Evolutionary conservation across 1,284 basidiomycete species (phyloP), one percentile per base, ranked within the genome.

Genomic region (Cutaneotrichosporon sp.): DNA sequence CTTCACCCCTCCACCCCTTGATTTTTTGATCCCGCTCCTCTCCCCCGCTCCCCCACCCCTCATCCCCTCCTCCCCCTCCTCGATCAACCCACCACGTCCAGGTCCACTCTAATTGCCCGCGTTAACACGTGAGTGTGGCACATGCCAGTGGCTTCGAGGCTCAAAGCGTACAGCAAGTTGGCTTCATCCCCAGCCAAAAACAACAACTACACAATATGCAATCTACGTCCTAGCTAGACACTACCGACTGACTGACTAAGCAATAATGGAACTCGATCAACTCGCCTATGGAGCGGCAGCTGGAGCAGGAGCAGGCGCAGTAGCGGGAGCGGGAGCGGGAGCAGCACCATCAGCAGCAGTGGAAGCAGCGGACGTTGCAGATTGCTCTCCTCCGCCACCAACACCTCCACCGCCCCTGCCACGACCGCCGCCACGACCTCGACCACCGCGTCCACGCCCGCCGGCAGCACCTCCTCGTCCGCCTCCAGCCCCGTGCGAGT

Each of bases 101-200:
- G n/a, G n/a, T n/a, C n/a, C n/a, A n/a, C n/a, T n/a, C n/a, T n/a
- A n/a, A n/a, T n/a, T n/a, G n/a, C n/a, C n/a, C n/a, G n/a, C n/a
- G n/a, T n/a, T n/a, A n/a, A n/a, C n/a, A n/a, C n/a, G n/a, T 25
- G 39, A 19, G 41, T 43, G 41, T 43, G 41, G 41, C 41, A 43
- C 41, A 27, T 43, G 26, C n/a, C 12, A 16, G 26, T 26, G 27
- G 6, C 24, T n/a, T 41, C 39, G 10, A 41, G 39, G 11, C 9
- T 26, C 10, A 41, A 43, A 4, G 26, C 41, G 31, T 19, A 16
- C 39, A 41, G 20, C n/a, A 10, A 22, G 10, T n/a, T 14, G n/a
- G n/a, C n/a, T n/a, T n/a, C n/a, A n/a, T n/a, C n/a, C n/a, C n/a
- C n/a, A n/a, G n/a, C n/a, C n/a, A n/a, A n/a, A n/a, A n/a, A 37